Percentiles rank a stretch among this genome's conserved stretches.
Conservation (phyloP, 345 rosid species). For the Conringia planisiliqua region DNA sequence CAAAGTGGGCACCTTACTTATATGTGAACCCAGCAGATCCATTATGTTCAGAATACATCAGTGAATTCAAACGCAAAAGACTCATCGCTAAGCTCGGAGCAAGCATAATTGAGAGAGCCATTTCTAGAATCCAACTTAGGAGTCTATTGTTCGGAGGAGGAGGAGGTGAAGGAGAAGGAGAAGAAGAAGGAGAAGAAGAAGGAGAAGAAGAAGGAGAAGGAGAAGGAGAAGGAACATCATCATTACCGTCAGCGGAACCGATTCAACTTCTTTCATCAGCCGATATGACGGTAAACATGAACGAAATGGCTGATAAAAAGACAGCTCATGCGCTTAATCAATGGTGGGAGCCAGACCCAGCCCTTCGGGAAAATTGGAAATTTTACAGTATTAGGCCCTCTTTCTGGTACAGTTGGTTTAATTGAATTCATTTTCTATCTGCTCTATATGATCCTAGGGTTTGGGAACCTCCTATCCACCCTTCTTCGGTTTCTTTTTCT, state of each 20-base stretch:
- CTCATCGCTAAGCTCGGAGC: constrained; percentile 45
- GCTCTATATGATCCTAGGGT: background rate
- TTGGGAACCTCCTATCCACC: background rate
- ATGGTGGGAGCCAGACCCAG: constrained; percentile 46
- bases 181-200: background rate
- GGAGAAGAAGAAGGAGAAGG: background rate
- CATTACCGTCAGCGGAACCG: constrained; percentile 23
- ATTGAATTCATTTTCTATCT: too few relatives aligned
- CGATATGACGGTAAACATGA: constrained; percentile 26
- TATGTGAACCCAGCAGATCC: constrained; percentile 52
- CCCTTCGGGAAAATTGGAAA: background rate
- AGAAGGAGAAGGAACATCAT: background rate
- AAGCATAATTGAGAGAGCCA: constrained; percentile 37
- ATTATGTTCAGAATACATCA: constrained; percentile 51
- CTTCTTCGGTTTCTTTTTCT: background rate
- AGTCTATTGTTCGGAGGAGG: constrained; percentile 26
- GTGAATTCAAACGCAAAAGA: constrained; percentile 48
- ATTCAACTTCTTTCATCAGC: constrained; percentile 57
- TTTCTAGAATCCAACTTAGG: constrained; percentile 33
- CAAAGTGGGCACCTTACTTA: constrained; percentile 47
- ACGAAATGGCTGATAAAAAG: background rate
- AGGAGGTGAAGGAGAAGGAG: background rate
- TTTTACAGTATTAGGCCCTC: background rate
- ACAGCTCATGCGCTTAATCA: constrained; percentile 56
- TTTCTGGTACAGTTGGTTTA: background rate